Evolutionary conservation across 129 eudicot genomes (phyloP).

Genomic region (Chrysanthemum lavandulifolium): DNA sequence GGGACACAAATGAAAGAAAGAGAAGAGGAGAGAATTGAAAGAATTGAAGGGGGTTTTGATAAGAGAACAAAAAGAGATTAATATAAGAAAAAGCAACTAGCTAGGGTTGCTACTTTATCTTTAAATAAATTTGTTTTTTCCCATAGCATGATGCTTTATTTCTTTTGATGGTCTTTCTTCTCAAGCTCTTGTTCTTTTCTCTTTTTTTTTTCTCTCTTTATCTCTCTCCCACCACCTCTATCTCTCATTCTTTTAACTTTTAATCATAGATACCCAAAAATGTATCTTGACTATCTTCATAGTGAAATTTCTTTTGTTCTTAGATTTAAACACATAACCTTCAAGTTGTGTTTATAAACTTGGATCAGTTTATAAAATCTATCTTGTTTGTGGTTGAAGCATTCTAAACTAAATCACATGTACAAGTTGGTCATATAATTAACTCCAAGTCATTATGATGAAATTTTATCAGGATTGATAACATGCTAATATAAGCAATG

Average conservation of each 20-base stretch:
- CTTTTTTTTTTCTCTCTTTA: slow-evolving; percentile 4
- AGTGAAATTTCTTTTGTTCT: too few species aligned
- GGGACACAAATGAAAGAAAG: slow-evolving; percentile 21
- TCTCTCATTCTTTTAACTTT: slow-evolving; percentile 4
- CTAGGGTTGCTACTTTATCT: slow-evolving; percentile 44
- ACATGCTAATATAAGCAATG: too few species aligned
- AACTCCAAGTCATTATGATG: too few species aligned
- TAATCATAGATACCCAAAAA: too few species aligned
- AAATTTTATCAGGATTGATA: too few species aligned
- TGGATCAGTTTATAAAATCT: too few species aligned
- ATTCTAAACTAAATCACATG: too few species aligned
- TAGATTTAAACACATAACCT: too few species aligned
- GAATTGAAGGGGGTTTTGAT: slow-evolving; percentile 42
- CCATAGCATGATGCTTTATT: slow-evolving; percentile 44
- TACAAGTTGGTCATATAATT: too few species aligned
- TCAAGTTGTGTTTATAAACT: too few species aligned
- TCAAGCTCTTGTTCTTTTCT: slow-evolving; percentile 33
- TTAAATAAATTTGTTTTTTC: slow-evolving; percentile 39
- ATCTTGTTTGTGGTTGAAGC: too few species aligned
- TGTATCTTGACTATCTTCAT: too few species aligned
- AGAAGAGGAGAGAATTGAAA: slow-evolving; percentile 20
- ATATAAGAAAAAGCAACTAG: slow-evolving; percentile 41
- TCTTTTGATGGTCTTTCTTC: slow-evolving; percentile 57
- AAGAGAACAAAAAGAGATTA: slow-evolving; percentile 56
- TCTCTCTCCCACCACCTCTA: slow-evolving; percentile 29